A percentile compares a stretch with the other conserved stretches of the same genome.
Conservation (phyloP, 352 stramenopile species). For the Globisporangium cylindrosporum region DNA sequence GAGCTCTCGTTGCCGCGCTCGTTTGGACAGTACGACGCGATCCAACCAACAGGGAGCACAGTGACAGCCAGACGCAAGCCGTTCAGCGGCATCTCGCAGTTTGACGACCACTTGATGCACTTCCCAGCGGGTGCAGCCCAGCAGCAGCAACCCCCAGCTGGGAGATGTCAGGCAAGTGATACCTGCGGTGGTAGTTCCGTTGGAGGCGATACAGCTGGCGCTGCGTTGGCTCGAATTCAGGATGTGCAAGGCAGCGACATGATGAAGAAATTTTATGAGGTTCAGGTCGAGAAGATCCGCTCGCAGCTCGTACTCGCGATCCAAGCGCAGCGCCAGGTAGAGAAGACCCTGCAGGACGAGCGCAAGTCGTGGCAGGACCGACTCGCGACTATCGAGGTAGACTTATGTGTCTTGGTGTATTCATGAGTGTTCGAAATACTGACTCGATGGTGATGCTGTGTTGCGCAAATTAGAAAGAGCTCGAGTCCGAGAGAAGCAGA, state of each 20-base stretch:
- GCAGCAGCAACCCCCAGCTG: background rate
- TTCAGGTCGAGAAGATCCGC: constrained; percentile 75
- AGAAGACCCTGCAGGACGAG: constrained; percentile 49
- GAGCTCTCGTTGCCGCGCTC: constrained; percentile 69
- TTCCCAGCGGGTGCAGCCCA: constrained; percentile 8
- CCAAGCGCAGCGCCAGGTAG: constrained; percentile 44
- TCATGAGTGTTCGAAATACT: background rate
- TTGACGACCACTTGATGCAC: constrained; percentile 57
- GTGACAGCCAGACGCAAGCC: constrained; percentile 5
- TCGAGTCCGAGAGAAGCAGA: constrained; percentile 13
- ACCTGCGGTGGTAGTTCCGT: background rate
- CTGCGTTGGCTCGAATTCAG: background rate
- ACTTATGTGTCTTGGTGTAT: background rate
- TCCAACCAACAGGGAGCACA: background rate
- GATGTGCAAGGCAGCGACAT: constrained; percentile 24
- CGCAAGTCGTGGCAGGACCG: constrained; percentile 27
- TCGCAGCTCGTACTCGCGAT: constrained; percentile 45
- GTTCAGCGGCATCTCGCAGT: constrained; percentile 32
- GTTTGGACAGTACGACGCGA: constrained; percentile 56
- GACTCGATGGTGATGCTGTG: background rate
- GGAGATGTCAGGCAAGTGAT: constrained; percentile 4
- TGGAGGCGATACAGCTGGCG: background rate
- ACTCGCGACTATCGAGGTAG: constrained; percentile 28
- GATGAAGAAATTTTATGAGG: constrained; percentile 83
- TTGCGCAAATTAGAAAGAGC: constrained; percentile 5